Percentiles rank a stretch among this genome's conserved stretches.
Conservation (phyloP, 352 stramenopile genomes). For the Phytophthora citrophthora region DNA sequence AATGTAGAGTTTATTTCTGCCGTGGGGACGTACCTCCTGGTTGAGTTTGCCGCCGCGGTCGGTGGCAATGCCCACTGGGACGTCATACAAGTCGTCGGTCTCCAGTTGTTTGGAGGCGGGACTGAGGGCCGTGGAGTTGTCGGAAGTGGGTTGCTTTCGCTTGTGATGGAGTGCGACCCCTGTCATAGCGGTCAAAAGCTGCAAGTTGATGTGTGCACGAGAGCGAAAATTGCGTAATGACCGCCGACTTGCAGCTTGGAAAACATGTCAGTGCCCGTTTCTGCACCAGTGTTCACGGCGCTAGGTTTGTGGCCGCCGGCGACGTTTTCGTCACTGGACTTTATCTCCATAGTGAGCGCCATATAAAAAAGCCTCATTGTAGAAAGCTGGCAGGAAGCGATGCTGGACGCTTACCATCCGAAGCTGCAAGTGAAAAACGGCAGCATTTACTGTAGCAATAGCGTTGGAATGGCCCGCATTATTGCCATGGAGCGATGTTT, state of each 20-base stretch:
- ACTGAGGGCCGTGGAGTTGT: constrained; percentile 16
- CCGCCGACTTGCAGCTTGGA: constrained; percentile 1
- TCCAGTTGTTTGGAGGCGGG: constrained; percentile 45
- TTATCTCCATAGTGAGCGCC: constrained; percentile 16
- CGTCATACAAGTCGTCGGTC: constrained; percentile 50
- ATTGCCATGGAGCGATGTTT: constrained; percentile 7
- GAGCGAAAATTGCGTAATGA: constrained; percentile 27
- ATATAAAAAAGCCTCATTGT: constrained; percentile 7
- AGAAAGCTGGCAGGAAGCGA: constrained; percentile 15
- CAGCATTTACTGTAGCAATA: background rate
- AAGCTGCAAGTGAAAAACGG: constrained; percentile 4
- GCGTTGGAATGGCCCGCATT: constrained; percentile 6
- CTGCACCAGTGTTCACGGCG: constrained; percentile 15
- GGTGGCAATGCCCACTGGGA: constrained; percentile 67
- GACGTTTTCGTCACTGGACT: constrained; percentile 5
- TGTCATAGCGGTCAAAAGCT: constrained; percentile 17
- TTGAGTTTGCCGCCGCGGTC: constrained; percentile 78
- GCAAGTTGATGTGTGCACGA: constrained; percentile 13
- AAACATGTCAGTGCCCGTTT: constrained; percentile 10
- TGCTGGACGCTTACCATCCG: constrained; percentile 19
- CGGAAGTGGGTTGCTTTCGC: constrained; percentile 39
- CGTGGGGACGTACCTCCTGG: constrained; percentile 59
- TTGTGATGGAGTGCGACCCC: constrained; percentile 35
- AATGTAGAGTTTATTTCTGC: no score
- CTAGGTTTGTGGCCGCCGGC: constrained; percentile 8